Conservation (phyloP, 257 asterid genomes). For the Solanum etuberosum region DNA sequence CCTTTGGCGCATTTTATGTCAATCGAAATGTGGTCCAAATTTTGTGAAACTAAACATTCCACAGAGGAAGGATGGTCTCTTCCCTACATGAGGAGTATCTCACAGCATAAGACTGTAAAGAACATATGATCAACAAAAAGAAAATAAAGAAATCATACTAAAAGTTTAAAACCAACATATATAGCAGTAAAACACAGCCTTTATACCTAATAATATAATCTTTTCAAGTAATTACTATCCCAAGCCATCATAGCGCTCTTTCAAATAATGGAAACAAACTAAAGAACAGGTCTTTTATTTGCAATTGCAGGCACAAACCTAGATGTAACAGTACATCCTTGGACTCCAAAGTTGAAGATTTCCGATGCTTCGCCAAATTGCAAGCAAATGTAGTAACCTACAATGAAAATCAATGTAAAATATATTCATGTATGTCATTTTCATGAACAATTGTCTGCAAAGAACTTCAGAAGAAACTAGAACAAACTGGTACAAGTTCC, state of each 20-base stretch:
- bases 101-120: background rate
- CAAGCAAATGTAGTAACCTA: slow-evolving; percentile 84
- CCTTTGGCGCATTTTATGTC: background rate
- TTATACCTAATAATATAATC: background rate
- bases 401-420: background rate
- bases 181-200: background rate
- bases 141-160: background rate
- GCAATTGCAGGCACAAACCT: slow-evolving; percentile 49
- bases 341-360: slow-evolving; percentile 80
- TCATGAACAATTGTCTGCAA: background rate
- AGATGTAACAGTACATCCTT: slow-evolving; percentile 87
- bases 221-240: background rate
- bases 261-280: background rate
- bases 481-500: background rate
- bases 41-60: background rate
- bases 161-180: background rate
- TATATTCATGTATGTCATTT: background rate
- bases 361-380: slow-evolving; percentile 92
- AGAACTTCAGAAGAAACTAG: background rate
- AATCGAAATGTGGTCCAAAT: background rate
- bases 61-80: background rate
- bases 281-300: background rate
- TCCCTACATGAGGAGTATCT: background rate
- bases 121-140: background rate
- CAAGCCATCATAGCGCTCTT: background rate